A percentile compares a stretch with the other conserved stretches of the same genome.
phyloP scores from a whole-genome alignment of 257 asterid species.

The Mentha longifolia region DNA sequence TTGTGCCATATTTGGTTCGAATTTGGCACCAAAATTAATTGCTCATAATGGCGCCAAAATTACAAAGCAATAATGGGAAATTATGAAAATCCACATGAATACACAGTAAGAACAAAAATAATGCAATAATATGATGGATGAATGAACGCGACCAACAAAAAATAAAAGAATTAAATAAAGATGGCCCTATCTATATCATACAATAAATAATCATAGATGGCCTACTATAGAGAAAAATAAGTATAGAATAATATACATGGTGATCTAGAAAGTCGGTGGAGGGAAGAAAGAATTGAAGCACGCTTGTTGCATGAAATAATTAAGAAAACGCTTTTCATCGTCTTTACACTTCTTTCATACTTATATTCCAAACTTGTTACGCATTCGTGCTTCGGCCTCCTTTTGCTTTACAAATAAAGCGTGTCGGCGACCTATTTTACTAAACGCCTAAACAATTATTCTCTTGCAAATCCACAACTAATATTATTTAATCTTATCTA shows the following conservation, averaged over 20 bases:
- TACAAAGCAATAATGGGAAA: not conserved
- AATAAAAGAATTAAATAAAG: not conserved
- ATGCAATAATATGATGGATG: not conserved
- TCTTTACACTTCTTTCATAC: slow-evolving; percentile 23
- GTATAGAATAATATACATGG: not conserved
- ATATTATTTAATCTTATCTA: not conserved
- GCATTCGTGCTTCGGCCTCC: slow-evolving; percentile 39
- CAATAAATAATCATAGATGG: not conserved
- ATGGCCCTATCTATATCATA: not conserved
- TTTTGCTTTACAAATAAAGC: slow-evolving; percentile 34
- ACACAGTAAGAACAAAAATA: too few relatives aligned
- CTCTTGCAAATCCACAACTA: too few relatives aligned
- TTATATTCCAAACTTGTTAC: slow-evolving; percentile 39
- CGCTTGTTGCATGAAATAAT: slow-evolving; percentile 45
- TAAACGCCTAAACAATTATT: not conserved
- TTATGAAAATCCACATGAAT: not conserved
- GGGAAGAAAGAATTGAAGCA: slow-evolving; percentile 35
- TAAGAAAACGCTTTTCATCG: slow-evolving; percentile 16
- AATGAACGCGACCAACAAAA: too few relatives aligned
- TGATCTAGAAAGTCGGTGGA: slow-evolving; percentile 25
- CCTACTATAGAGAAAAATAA: not conserved
- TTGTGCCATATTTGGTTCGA: slow-evolving; percentile 5
- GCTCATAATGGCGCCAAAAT: slow-evolving; percentile 17
- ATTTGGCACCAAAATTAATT: slow-evolving; percentile 17
- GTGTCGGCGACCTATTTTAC: slow-evolving; percentile 23